Evolutionary conservation across 345 rosid genomes (phyloP), one percentile per base, ranked within the genome.

Genomic region (Kandelia obovata): DNA sequence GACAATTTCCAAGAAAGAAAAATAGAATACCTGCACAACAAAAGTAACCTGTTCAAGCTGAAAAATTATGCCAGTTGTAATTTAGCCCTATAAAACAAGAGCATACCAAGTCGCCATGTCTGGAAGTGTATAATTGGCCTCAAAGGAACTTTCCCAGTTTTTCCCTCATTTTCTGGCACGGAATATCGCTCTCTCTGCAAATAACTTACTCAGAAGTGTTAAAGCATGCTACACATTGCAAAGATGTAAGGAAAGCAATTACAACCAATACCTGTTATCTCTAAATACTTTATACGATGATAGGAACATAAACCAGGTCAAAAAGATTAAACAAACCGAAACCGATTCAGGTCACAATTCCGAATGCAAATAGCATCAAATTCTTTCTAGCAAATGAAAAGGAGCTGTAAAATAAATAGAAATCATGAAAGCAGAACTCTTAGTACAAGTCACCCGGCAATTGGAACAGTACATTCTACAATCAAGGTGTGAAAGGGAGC

Each of bases 71-170:
- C 59, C 25, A 55, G 30, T 55, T 43, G 25, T 4, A 58, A 72
- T 62, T 59, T 17, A 71, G 34, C 62, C 37, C 26, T 32, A 68
- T 23, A 62, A 76, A 79, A 73, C 56, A 21, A 70, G 68, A 76
- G 65, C 77, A 67, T 86, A 95, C 99, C 99, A 73, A 95, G 85
- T 92, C 97, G 88, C 99, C 97, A 95, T 37, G 96, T 84, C 67
- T 91, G 99, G 73, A 88, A 91, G 84, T 92, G 61, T 71, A 89
- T 83, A 68, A 95, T 88, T 28, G 97, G 92, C 78, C 88, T 95
- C 79, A 88, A 61, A 15, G 85, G 73, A 62, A 65, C 77, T 84
- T 92, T 95, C 72, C 88, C 89, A 69, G 62, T 76, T 61, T 80
- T 73, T 71, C 92, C 90, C 49, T 83, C 87, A 69, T 62, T 75